Evolutionary conservation across 2,329 filamentous ascomycete species (phyloP), one percentile per base, ranked within the genome.

Genomic region (Ustilaginoidea virens): DNA sequence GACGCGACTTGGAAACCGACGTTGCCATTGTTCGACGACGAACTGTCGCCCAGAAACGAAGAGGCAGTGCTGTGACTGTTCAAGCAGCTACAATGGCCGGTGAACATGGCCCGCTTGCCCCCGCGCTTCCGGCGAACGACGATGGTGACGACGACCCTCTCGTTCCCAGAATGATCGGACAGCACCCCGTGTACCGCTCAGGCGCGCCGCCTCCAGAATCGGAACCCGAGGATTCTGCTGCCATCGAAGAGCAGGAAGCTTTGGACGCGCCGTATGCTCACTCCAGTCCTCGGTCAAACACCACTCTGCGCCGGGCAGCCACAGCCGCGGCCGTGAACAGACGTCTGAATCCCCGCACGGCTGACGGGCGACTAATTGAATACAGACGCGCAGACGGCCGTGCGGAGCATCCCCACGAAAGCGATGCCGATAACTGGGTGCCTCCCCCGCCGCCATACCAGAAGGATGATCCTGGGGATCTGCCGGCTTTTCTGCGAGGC

Each of bases 361-460:
- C 66, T 30, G 56, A 66, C 39, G 55, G 60, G 40, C 57, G 70
- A 2, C 61, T 55, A 22, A 62, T 74, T 25, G 56, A 74, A 39
- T 80, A 78, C 45, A 68, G 74, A 25, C 67, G 76, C 25, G 75
- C 77, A 10, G 75, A 81, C 49, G 74, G 75, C 5, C 63, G 74
- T 23, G 61, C 69, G 23, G 77, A 86, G 42, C 66, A 83, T 40
- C 81, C 81, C 4, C 80, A 90, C 48, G 81, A 90, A 51, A 87
- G 80, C 37, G 81, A 90, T 47, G 80, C 81, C 4, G 82, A 90
- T 43, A 82, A 86, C 41, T 92, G 82, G 82, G 78, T 85, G 4
- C 80, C 81, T 5, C 82, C 82, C 5, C 82, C 82, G 7, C 82
- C 82, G 3, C 80, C 80, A 1, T 92, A 92, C 42, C 70, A 74